Conservation (phyloP, 441 rosid species). For the Syzygium malaccense region DNA sequence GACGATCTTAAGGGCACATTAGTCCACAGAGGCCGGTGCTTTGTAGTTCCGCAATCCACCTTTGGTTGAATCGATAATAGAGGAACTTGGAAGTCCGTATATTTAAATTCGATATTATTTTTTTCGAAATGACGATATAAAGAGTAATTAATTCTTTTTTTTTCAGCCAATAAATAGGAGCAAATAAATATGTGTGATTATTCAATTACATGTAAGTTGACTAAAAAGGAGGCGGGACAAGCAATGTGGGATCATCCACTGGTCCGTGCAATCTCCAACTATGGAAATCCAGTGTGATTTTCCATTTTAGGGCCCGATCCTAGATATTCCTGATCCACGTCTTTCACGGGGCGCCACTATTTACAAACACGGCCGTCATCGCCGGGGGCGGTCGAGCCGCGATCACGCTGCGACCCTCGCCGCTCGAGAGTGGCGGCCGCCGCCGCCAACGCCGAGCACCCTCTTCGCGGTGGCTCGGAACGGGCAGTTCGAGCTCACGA, state of each 20-base stretch:
- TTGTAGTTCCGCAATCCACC: neutral
- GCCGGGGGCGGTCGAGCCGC: neutral
- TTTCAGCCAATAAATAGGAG: neutral
- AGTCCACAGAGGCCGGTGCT: neutral
- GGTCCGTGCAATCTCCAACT: neutral
- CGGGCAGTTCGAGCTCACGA: slow-evolving; percentile 62
- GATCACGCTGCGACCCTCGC: neutral
- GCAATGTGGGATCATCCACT: neutral
- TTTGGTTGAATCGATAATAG: neutral
- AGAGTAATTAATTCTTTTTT: neutral
- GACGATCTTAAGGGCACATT: neutral
- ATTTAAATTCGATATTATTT: neutral
- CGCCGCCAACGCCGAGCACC: slow-evolving; percentile 18
- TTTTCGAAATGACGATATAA: neutral
- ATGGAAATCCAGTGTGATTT: neutral
- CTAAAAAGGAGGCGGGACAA: neutral
- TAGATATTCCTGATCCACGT: neutral
- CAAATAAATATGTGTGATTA: neutral
- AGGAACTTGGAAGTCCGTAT: neutral
- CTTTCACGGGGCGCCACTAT: neutral
- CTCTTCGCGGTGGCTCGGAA: slow-evolving; percentile 43
- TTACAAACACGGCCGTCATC: neutral
- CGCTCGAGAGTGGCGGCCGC: neutral
- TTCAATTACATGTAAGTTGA: neutral
- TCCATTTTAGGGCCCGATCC: neutral